Percentiles rank a stretch among this genome's conserved stretches.
These are phyloP conservation scores for Stephanodiscus minutulus DNA, from an alignment of 108 stramenopile species.

Conservation along the genomic window DNA sequence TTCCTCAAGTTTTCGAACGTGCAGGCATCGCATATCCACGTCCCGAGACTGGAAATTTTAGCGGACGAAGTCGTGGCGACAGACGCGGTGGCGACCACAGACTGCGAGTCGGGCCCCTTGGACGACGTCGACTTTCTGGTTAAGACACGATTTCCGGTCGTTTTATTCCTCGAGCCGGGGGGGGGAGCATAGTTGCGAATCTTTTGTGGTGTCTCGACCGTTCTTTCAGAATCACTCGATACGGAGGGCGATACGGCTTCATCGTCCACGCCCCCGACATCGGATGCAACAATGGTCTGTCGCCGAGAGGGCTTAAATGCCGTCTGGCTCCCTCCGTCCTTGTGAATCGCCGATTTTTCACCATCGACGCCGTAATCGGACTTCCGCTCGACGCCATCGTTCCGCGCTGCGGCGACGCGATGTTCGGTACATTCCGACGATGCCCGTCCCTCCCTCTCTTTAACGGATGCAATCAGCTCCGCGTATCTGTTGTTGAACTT, in stretches of 20 bases:
- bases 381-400: neutral
- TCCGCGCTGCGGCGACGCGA: neutral
- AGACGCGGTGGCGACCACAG: neutral
- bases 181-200: neutral
- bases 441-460: slow-evolving; percentile 6
- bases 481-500: slow-evolving; percentile 10
- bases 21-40: slow-evolving; percentile 20
- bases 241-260: neutral
- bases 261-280: neutral
- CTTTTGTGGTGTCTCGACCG: neutral
- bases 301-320: neutral
- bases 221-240: neutral
- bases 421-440: neutral
- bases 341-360: neutral
- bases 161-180: neutral
- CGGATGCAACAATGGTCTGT: neutral
- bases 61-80: neutral
- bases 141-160: neutral
- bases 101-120: neutral
- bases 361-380: neutral
- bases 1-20: slow-evolving; percentile 26
- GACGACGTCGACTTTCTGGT: neutral
- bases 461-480: slow-evolving; percentile 16
- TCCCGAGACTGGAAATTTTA: slow-evolving; percentile 11
- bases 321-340: neutral